Evolutionary conservation across 2,329 filamentous ascomycete genomes (phyloP).

Genomic region (Fusarium gaditjirri): DNA sequence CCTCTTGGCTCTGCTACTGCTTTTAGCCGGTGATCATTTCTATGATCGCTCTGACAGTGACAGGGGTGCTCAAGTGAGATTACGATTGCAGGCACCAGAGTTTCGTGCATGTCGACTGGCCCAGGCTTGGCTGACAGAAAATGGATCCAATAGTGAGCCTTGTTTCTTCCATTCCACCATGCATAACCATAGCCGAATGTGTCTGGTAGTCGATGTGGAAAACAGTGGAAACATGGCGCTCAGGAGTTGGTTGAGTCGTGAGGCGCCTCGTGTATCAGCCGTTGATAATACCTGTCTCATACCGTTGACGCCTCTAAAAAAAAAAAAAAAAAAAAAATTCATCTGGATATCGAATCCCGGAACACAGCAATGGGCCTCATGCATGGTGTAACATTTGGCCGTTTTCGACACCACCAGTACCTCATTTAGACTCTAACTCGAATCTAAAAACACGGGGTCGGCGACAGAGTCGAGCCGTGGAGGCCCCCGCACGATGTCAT

Average conservation of each 20-base stretch:
- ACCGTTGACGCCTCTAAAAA: constrained; percentile 13
- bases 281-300: constrained; percentile 4
- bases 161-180: constrained; percentile 4
- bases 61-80: constrained; percentile 8
- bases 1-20: not conserved
- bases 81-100: constrained; percentile 25
- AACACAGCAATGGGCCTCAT: not conserved
- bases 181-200: constrained; percentile 4
- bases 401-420: constrained; percentile 21
- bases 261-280: constrained; percentile 36
- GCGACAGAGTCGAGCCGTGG: constrained; percentile 33
- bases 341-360: constrained; percentile 4
- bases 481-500: constrained; percentile 11
- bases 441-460: constrained; percentile 34
- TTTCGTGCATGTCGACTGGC: constrained; percentile 26
- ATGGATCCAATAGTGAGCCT: constrained; percentile 3
- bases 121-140: constrained; percentile 2
- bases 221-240: constrained; percentile 7
- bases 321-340: constrained; percentile 20
- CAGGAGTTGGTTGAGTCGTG: constrained; percentile 11
- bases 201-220: constrained; percentile 5
- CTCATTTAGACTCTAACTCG: constrained; percentile 7
- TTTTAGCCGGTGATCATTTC: constrained; percentile 32
- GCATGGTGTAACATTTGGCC: constrained; percentile 24
- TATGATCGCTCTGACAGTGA: constrained; percentile 17